A percentile compares a stretch with the other conserved stretches of the same genome.
Evolutionary conservation across 1,284 basidiomycete genomes (phyloP).

Genomic region (Lentinula novae-zelandiae): DNA sequence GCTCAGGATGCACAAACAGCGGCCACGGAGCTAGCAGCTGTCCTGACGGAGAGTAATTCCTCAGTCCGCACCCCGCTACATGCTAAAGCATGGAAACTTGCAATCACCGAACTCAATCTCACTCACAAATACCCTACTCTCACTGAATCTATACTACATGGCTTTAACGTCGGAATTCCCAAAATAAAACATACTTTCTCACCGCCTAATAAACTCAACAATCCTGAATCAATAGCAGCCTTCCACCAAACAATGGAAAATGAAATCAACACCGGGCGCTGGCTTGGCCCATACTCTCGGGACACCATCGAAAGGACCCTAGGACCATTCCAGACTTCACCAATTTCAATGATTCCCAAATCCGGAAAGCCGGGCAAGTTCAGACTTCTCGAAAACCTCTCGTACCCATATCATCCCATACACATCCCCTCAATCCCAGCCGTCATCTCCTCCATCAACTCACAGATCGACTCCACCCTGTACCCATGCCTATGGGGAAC

Average conservation of each 20-base stretch:
- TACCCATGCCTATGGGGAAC: too few species aligned
- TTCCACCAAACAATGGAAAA: too few species aligned
- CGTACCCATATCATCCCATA: constrained; percentile 13
- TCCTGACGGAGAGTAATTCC: neutral
- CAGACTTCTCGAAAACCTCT: constrained; percentile 19
- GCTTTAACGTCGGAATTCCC: constrained; percentile 12
- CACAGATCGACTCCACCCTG: too few species aligned
- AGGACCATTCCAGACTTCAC: constrained; percentile 21
- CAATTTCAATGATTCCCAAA: constrained; percentile 20
- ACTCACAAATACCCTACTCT: constrained; percentile 7
- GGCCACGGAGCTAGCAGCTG: constrained; percentile 10
- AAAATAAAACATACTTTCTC: constrained; percentile 9
- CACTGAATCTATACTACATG: neutral
- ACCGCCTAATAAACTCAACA: neutral
- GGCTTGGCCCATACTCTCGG: constrained; percentile 12
- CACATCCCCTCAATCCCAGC: too few species aligned
- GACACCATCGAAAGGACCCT: neutral
- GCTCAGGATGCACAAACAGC: neutral
- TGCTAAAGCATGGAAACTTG: neutral
- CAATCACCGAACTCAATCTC: neutral
- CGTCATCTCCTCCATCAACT: too few species aligned
- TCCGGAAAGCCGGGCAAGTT: constrained; percentile 16
- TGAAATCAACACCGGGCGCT: neutral
- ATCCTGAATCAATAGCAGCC: neutral
- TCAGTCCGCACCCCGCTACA: constrained; percentile 3